Conservation (phyloP, 139 green algal species). For the Chlorella sp. region DNA sequence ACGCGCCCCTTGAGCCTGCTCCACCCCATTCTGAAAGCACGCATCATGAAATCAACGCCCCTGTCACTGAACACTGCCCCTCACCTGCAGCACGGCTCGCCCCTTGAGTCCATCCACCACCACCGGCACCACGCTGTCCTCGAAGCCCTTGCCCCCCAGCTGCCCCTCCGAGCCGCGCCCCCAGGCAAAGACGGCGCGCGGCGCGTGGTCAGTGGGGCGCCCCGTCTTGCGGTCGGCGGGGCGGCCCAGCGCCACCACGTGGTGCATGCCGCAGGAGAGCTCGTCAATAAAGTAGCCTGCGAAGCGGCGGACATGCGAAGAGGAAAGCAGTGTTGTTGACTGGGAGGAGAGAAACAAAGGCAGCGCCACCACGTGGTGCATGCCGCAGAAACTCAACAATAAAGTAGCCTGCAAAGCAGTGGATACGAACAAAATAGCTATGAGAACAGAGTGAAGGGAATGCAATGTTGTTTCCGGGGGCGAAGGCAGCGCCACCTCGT, state of each 20-base stretch:
- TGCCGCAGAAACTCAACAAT: neutral
- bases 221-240: conserved; percentile 38
- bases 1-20: neutral
- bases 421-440: neutral
- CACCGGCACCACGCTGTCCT: conserved; percentile 62
- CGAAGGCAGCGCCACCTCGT: too few relatives aligned
- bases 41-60: neutral
- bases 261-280: conserved; percentile 70
- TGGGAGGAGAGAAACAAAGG: neutral
- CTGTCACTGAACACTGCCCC: neutral
- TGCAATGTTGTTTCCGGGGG: too few relatives aligned
- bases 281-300: conserved; percentile 51
- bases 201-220: conserved; percentile 7
- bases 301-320: too few relatives aligned
- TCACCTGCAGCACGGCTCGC: conserved; percentile 50
- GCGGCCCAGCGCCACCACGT: conserved; percentile 66
- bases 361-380: neutral
- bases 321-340: too few relatives aligned
- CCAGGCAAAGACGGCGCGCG: conserved; percentile 72
- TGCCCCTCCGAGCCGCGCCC: conserved; percentile 75
- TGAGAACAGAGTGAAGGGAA: neutral
- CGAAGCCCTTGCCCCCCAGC: conserved; percentile 62
- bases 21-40: neutral
- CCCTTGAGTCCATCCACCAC: conserved; percentile 51
- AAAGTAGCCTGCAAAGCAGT: neutral